Evolutionary conservation across 805 yeast genomes (phyloP).

Genomic region (Allodekkera sacchari): DNA sequence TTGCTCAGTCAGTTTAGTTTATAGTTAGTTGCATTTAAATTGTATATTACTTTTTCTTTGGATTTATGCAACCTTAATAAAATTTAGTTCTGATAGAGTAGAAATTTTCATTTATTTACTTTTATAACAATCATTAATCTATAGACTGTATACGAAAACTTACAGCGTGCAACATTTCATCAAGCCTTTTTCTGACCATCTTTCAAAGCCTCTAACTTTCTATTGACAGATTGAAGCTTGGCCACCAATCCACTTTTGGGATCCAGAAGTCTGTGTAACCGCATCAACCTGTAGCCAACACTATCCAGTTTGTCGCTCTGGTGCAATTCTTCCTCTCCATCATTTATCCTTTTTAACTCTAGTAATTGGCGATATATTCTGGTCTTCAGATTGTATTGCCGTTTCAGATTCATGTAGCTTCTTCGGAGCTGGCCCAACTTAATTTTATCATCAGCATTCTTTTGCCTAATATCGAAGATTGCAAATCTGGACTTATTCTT

Average conservation of each 20-base stretch:
- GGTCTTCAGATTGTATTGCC: constrained; percentile 9
- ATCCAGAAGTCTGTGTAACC: constrained; percentile 13
- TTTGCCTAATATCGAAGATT: constrained; percentile 21
- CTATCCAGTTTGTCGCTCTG: constrained; percentile 3
- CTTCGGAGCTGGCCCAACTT: constrained; percentile 15
- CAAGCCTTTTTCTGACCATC: constrained; percentile 2
- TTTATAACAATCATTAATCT: no score
- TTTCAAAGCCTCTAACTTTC: constrained; percentile 11
- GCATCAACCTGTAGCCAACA: constrained; percentile 11
- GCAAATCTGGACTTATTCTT: constrained; percentile 23
- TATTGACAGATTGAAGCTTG: constrained; percentile 22
- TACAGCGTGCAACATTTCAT: no score
- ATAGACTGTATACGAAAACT: no score
- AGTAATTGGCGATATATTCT: constrained; percentile 11
- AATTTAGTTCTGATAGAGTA: no score
- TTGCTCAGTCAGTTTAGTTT: no score
- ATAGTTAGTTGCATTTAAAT: no score
- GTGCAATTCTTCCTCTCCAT: constrained; percentile 3
- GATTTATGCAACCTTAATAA: no score
- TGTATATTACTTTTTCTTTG: no score
- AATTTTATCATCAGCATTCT: constrained; percentile 15
- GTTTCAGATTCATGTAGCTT: constrained; percentile 7
- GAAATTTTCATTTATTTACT: no score
- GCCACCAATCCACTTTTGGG: constrained; percentile 20
- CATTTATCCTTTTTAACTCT: constrained; percentile 4